Evolutionary conservation across 164 flowering plant species (phyloP).

Genomic region (Liquidambar formosana): DNA sequence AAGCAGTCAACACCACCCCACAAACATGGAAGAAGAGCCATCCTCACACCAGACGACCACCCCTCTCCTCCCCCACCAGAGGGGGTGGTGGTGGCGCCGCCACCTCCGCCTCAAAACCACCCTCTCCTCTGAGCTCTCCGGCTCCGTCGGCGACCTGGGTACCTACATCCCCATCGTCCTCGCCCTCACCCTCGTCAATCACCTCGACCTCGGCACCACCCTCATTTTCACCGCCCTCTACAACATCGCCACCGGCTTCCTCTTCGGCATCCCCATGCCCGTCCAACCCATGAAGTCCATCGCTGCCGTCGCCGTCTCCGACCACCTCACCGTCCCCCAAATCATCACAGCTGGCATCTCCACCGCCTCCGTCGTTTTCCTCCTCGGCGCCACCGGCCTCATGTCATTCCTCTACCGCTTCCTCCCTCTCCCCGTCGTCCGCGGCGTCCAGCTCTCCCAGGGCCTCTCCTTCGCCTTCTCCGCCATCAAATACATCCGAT

Average conservation of each 20-base stretch:
- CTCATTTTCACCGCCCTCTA: slow-evolving; percentile 79
- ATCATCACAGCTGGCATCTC: slow-evolving; percentile 79
- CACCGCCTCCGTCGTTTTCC: slow-evolving; percentile 61
- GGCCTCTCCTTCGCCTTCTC: slow-evolving; percentile 85
- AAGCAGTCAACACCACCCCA: no score
- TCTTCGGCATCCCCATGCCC: slow-evolving; percentile 89
- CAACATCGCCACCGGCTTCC: slow-evolving; percentile 77
- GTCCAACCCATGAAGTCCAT: slow-evolving; percentile 97
- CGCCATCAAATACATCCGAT: slow-evolving; percentile 76
- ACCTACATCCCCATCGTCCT: slow-evolving; percentile 87
- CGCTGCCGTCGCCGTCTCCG: slow-evolving; percentile 88
- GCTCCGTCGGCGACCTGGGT: slow-evolving; percentile 86
- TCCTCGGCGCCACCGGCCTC: slow-evolving; percentile 82
- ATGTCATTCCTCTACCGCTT: slow-evolving; percentile 70
- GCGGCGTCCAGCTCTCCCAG: slow-evolving; percentile 90
- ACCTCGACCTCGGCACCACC: slow-evolving; percentile 71
- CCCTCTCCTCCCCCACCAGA: slow-evolving; percentile 30
- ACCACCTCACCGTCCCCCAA: slow-evolving; percentile 63
- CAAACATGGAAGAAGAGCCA: slow-evolving; percentile 18
- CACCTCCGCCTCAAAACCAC: slow-evolving; percentile 49
- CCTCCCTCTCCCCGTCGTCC: slow-evolving; percentile 85
- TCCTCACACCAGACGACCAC: slow-evolving; percentile 18
- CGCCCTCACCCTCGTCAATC: slow-evolving; percentile 63
- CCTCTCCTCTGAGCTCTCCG: slow-evolving; percentile 63
- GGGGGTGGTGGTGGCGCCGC: slow-evolving; percentile 4